Conservation (phyloP, 768 basidiomycete species). For the Rossbeevera mucosa region DNA sequence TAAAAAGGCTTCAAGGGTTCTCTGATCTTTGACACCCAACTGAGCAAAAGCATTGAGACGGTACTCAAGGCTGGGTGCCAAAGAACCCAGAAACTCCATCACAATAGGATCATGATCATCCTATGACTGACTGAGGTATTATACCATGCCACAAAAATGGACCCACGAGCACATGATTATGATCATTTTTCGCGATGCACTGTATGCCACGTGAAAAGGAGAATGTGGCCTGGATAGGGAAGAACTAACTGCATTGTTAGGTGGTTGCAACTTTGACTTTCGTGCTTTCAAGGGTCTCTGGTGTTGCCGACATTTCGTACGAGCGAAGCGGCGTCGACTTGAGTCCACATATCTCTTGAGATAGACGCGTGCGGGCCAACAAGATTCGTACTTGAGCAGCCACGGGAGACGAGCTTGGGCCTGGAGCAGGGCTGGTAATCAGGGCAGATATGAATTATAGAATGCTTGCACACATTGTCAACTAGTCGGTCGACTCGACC, state of each 20-base stretch:
- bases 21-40: slow-evolving; percentile 22
- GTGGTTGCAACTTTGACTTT: neutral
- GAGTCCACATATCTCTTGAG: slow-evolving; percentile 16
- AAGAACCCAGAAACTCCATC: slow-evolving; percentile 18
- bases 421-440: neutral
- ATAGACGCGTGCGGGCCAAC: slow-evolving; percentile 20
- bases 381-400: slow-evolving; percentile 15
- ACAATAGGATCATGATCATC: neutral
- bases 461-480: neutral
- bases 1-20: slow-evolving; percentile 20
- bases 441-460: neutral
- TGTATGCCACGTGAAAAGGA: neutral
- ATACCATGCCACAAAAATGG: neutral
- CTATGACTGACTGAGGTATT: slow-evolving; percentile 1
- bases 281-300: neutral
- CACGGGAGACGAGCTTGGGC: slow-evolving; percentile 11
- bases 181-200: neutral
- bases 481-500: slow-evolving; percentile 7
- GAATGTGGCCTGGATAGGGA: neutral
- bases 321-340: slow-evolving; percentile 3
- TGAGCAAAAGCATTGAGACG: slow-evolving; percentile 14
- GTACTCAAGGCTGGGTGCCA: slow-evolving; percentile 20
- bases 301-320: neutral
- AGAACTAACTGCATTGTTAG: neutral
- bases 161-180: neutral